phyloP scores from a whole-genome alignment of 1,284 basidiomycete genomes.

The Leccinum fallax region DNA sequence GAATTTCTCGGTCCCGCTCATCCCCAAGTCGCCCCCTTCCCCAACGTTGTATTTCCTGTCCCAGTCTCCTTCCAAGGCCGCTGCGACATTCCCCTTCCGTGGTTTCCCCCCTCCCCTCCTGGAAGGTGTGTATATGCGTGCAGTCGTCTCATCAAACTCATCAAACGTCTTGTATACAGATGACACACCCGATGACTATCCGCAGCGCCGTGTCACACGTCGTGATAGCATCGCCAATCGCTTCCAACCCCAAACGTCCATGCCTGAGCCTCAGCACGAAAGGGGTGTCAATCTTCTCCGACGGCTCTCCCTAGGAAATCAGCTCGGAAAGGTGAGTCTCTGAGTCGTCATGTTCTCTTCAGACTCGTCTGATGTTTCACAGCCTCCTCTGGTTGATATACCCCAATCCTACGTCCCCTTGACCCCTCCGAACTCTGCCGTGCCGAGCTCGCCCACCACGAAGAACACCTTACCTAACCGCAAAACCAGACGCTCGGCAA shows the following conservation, averaged over 20 bases:
- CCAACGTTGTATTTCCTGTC: conserved; percentile 71
- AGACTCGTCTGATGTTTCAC: neutral
- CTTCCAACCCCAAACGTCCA: conserved; percentile 43
- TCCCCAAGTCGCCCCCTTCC: conserved; percentile 59
- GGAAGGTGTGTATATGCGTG: conserved; percentile 51
- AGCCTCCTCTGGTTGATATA: conserved; percentile 20
- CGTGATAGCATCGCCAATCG: conserved; percentile 53
- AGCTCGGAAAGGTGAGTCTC: conserved; percentile 55
- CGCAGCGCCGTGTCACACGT: conserved; percentile 49
- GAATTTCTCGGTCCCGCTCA: conserved; percentile 39
- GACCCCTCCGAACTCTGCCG: conserved; percentile 51
- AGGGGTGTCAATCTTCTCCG: conserved; percentile 68
- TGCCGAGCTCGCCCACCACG: conserved; percentile 19
- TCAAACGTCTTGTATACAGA: conserved; percentile 27
- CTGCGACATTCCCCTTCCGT: conserved; percentile 63
- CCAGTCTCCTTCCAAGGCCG: conserved; percentile 50
- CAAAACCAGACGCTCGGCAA: conserved; percentile 61
- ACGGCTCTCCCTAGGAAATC: conserved; percentile 67
- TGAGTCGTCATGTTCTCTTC: neutral
- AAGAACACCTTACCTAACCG: conserved; percentile 23
- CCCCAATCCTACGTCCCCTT: conserved; percentile 33
- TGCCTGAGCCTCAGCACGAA: conserved; percentile 53
- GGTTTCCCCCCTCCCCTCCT: conserved; percentile 55
- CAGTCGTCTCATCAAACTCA: neutral
- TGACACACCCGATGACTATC: conserved; percentile 44